Base-by-base conservation (phyloP, 208 protist genomes). In the Wallacemonas sp. region DNA sequence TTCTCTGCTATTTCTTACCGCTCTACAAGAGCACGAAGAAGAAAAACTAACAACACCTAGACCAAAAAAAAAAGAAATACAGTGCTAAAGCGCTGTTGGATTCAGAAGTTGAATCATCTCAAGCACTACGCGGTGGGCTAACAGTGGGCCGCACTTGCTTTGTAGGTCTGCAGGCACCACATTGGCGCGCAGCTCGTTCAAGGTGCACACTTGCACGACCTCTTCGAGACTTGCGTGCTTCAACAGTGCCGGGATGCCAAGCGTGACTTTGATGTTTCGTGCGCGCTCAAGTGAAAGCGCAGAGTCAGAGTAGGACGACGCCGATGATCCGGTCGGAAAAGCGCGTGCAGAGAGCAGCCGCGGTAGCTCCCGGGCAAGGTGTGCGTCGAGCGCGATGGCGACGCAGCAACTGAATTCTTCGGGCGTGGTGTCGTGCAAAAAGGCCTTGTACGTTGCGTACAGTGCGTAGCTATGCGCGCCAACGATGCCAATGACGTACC, bases 401-500 rank as follows among this genome's bases (percentile, higher is more conserved):
- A 88, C 60, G 67, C 81, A 87, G 12, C 57, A 56, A 33, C 63
- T 71, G 61, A 91, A 91, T 56, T 95, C 89, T 14, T 77, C 70
- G 17, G 83, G 72, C 2, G 86, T 85, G 8, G 78, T 61, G 52
- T 80, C 70, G 0, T 67, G 44, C 49, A 73, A 57, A 63, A 91
- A 79, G 24, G 68, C 64, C 16, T 72, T 24, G 66, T 82, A 91
- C 23, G 64, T 54, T 9, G 72, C 61, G 57, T 85, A 78, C 19
- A 90, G 65, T 16, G 85, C 86, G 23, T 80, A 72, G 64, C 83
- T 89, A 61, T 78, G 72, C 36, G 76, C 47, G 11, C 89, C 89
- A 11, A 82, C 73, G 2, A 57, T 36, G 23, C 52, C 38, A 27
- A 90, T 65, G n/a, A 81, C 52, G 19, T 57, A 52, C 1, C 76